A percentile compares a stretch with the other conserved stretches of the same genome.
phyloP scores from a whole-genome alignment of 2,329 filamentous ascomycete genomes.

The Penicillium rolfsii region DNA sequence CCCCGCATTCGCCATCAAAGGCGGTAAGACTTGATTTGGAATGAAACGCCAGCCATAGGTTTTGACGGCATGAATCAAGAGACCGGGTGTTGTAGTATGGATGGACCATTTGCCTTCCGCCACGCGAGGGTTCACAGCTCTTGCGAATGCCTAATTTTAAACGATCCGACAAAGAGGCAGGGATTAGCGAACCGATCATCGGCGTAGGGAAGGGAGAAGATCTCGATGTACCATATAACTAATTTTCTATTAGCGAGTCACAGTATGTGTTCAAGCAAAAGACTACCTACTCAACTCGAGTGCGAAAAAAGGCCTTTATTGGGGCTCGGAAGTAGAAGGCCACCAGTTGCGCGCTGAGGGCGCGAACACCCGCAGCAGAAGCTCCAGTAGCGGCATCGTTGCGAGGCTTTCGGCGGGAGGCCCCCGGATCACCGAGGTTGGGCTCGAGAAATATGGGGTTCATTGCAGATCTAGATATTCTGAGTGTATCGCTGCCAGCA shows the following conservation, averaged over 20 bases:
- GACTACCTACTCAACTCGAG: conserved; percentile 76
- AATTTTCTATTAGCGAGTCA: conserved; percentile 23
- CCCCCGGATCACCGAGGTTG: conserved; percentile 26
- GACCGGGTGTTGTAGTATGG: conserved; percentile 63
- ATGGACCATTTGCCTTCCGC: conserved; percentile 58
- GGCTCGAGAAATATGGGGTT: conserved; percentile 24
- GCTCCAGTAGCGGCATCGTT: conserved; percentile 70
- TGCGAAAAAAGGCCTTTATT: conserved; percentile 89
- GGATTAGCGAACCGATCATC: conserved; percentile 16
- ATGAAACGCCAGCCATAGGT: conserved; percentile 67
- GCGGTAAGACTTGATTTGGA: conserved; percentile 66
- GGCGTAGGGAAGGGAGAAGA: conserved; percentile 10
- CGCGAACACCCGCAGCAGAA: conserved; percentile 83
- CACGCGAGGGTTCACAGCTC: conserved; percentile 63
- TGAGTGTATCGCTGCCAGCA: conserved; percentile 4
- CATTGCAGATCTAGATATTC: conserved; percentile 16
- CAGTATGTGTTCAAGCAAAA: conserved; percentile 1
- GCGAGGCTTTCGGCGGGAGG: conserved; percentile 51
- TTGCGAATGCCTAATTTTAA: conserved; percentile 58
- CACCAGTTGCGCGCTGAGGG: conserved; percentile 78
- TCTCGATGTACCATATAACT: conserved; percentile 55
- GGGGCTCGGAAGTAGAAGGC: conserved; percentile 92
- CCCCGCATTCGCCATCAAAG: conserved; percentile 65
- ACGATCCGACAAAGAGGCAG: conserved; percentile 9
- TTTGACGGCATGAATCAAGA: conserved; percentile 63